Evolutionary conservation across 2,329 filamentous ascomycete genomes (phyloP).

Genomic region (Fusarium decemcellulare): DNA sequence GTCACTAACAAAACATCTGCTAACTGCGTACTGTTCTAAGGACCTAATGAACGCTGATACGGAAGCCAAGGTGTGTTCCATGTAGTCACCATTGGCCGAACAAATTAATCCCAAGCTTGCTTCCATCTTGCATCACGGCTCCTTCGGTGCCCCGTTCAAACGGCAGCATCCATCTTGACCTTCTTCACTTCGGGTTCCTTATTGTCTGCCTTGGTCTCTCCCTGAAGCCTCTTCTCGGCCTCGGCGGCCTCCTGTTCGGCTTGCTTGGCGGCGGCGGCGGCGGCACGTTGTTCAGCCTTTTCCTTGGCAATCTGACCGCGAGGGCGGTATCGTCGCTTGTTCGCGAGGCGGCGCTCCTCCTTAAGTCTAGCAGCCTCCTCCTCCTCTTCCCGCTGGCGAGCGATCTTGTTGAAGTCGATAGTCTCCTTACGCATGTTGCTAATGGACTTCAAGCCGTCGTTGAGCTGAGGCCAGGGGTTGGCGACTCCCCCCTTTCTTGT

Average conservation of each 20-base stretch:
- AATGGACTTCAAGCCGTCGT: slow-evolving; percentile 31
- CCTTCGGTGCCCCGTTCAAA: background rate
- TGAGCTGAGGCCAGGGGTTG: slow-evolving; percentile 37
- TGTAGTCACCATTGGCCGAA: background rate
- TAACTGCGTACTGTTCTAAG: too few species aligned
- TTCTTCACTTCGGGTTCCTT: slow-evolving; percentile 3
- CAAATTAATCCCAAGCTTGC: background rate
- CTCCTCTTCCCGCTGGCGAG: slow-evolving; percentile 29
- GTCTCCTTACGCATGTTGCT: slow-evolving; percentile 36
- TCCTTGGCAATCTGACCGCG: slow-evolving; percentile 38
- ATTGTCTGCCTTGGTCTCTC: background rate
- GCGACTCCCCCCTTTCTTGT: slow-evolving; percentile 37
- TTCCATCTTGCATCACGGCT: background rate
- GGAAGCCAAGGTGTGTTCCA: background rate
- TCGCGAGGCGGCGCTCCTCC: slow-evolving; percentile 40
- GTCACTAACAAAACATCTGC: too few species aligned
- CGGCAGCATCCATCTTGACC: background rate
- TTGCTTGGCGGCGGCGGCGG: slow-evolving; percentile 22
- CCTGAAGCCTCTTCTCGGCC: background rate
- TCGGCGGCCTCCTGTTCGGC: background rate
- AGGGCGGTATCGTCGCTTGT: slow-evolving; percentile 43
- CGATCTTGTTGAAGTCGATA: slow-evolving; percentile 33
- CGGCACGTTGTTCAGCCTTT: slow-evolving; percentile 27
- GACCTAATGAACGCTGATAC: too few species aligned
- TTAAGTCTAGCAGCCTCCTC: slow-evolving; percentile 26